Base-by-base conservation (phyloP, 306 rosid genomes). In the Mimosa bimucronata region DNA sequence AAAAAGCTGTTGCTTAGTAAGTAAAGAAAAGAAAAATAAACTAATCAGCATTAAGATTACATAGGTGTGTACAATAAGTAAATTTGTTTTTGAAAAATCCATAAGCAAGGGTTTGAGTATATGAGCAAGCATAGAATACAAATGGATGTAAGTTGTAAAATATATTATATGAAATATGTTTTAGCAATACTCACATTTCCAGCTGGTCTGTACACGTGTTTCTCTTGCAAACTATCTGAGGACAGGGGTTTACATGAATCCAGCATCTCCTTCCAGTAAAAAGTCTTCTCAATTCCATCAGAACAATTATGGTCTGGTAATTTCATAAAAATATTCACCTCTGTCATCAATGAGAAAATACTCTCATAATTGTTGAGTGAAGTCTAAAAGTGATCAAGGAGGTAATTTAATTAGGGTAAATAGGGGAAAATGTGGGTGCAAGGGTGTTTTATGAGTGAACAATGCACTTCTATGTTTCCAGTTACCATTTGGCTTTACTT, bases 201-300 rank as follows among this genome's bases (percentile, higher is more conserved):
- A 78, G 77, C 78, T 53, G 83, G 60, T 26, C 70, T 38, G 68
- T 80, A 81, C 67, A 82, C 79, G 30, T 83, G 81, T 76, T 86
- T 75, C 61, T 77, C 83, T 57, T 76, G 85, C 75, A 77, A 69
- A 77, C 81, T 87, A 28, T 77, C 74, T 34, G 44, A 72, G 2
- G 87, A 44, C 73, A 77, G 74, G 73, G 77, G 72, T 65, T 85
- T 76, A 65, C 77, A 83, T 29, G 91, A 81, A 41, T 75, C 80
- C 45, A 89, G 84, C 85, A 89, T 66, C 78, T 88, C 89, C 5
- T 46, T 85, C 97, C 93, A 90, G 77, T 86, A 81, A 75, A 80
- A 74, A 74, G 88, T 42, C 46, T 86, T 85, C 45, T 82, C 89
- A 78, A 85, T 79, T 79, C 80, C 91, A 74, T 80, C 79, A 18